Conservation (phyloP, 495 filamentous ascomycete genomes). For the Aspergillus leporis region DNA sequence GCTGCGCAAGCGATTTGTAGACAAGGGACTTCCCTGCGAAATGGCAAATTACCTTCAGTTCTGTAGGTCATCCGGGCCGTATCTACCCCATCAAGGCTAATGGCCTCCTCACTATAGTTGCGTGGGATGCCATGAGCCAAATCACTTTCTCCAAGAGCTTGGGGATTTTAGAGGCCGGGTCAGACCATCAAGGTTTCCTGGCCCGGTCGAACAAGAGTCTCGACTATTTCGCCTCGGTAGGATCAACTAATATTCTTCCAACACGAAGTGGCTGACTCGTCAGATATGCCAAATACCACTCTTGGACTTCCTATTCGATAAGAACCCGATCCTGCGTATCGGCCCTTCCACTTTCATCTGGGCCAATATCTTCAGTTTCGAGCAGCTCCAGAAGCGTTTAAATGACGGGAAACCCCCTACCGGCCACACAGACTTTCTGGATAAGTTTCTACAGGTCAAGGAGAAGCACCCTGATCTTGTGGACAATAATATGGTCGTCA, state of each 20-base stretch:
- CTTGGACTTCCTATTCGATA: constrained; percentile 23
- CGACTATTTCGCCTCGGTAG: constrained; percentile 38
- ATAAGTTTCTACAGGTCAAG: background rate
- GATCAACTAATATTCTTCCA: background rate
- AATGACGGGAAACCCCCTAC: background rate
- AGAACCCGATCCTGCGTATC: constrained; percentile 27
- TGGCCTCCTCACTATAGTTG: constrained; percentile 22
- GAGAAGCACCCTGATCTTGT: background rate
- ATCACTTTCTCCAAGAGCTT: constrained; percentile 34
- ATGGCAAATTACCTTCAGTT: constrained; percentile 21
- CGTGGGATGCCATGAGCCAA: constrained; percentile 39
- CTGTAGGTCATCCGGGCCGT: constrained; percentile 9
- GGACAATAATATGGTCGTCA: constrained; percentile 21
- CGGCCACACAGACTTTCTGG: background rate
- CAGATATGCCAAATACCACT: constrained; percentile 28
- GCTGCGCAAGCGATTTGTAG: constrained; percentile 6
- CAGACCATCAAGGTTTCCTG: background rate
- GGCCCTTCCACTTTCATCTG: constrained; percentile 25
- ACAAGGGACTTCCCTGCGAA: background rate
- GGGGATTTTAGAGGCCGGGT: constrained; percentile 13
- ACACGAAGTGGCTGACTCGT: background rate
- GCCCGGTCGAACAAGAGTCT: constrained; percentile 22
- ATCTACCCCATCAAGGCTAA: background rate
- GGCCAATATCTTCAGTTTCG: constrained; percentile 27
- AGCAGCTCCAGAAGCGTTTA: constrained; percentile 22